Conservation (phyloP, 371 early-diverging fungal genomes). For the Rhizopus arrhizus region DNA sequence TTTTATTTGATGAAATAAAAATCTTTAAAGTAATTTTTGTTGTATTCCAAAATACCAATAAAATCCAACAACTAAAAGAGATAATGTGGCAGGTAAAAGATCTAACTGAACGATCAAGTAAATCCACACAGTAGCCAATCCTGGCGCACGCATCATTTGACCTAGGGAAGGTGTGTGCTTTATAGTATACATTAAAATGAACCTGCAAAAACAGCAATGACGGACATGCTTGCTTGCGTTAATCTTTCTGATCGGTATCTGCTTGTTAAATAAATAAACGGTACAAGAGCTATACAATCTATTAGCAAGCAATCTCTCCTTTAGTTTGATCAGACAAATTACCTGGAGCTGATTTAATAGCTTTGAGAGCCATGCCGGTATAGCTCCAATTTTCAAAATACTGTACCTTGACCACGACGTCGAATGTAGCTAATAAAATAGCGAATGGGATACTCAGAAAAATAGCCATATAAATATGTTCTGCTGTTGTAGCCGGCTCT, state of each 20-base stretch:
- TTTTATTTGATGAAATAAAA: conserved; percentile 2
- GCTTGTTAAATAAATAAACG: conserved; percentile 60
- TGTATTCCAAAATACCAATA: conserved; percentile 57
- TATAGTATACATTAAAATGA: conserved; percentile 59
- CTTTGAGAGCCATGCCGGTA: conserved; percentile 34
- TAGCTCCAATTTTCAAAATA: conserved; percentile 57
- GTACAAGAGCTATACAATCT: conserved; percentile 43
- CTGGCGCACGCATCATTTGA: conserved; percentile 66
- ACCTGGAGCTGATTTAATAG: conserved; percentile 58
- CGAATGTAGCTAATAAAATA: conserved; percentile 57
- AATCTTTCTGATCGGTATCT: conserved; percentile 45
- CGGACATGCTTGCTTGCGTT: conserved; percentile 51
- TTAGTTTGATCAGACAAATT: not conserved
- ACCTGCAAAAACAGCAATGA: conserved; percentile 45
- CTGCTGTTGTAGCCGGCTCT: conserved; percentile 31
- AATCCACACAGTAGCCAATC: conserved; percentile 61
- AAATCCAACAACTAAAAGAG: conserved; percentile 47
- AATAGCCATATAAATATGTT: conserved; percentile 60
- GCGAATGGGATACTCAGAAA: conserved; percentile 60
- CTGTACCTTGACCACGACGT: conserved; percentile 61
- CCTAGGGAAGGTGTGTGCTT: conserved; percentile 62
- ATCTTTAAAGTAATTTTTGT: conserved; percentile 5
- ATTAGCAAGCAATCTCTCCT: conserved; percentile 9
- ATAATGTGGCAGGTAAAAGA: conserved; percentile 55
- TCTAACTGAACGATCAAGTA: conserved; percentile 63